Evolutionary conservation across 306 rosid genomes (phyloP).

Genomic region (Glycine tomentella): DNA sequence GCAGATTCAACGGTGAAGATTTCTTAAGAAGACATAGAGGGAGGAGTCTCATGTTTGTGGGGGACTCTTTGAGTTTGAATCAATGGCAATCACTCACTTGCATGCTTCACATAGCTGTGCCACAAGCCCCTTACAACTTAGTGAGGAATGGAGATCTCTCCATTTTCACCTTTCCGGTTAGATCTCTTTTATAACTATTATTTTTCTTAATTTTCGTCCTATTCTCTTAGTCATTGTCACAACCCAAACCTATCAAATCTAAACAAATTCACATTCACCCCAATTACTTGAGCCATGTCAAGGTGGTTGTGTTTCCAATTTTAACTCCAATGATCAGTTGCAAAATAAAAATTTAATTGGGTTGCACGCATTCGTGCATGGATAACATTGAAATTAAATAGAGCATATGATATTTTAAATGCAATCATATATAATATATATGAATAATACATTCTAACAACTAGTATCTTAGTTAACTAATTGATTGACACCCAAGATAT

Average conservation of each 20-base stretch:
- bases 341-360: neutral
- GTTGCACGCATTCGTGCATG: neutral
- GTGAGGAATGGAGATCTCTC: constrained; percentile 44
- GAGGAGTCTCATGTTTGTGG: constrained; percentile 65
- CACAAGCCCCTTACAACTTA: constrained; percentile 45
- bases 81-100: constrained; percentile 80
- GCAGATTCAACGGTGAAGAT: constrained; percentile 60
- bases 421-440: neutral
- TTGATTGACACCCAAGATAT: neutral
- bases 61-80: constrained; percentile 72
- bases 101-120: constrained; percentile 56
- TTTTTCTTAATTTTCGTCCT: neutral
- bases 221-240: neutral
- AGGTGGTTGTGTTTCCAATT: neutral
- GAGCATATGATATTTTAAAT: neutral
- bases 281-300: neutral
- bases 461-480: neutral
- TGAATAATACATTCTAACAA: constrained; percentile 2
- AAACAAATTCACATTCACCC: neutral
- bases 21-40: constrained; percentile 56
- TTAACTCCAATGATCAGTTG: neutral
- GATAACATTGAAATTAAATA: neutral
- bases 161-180: constrained; percentile 58
- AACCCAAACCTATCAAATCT: neutral
- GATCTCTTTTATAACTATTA: neutral